Conservation (phyloP, 768 basidiomycete genomes). For the Kondoa subrosea region DNA sequence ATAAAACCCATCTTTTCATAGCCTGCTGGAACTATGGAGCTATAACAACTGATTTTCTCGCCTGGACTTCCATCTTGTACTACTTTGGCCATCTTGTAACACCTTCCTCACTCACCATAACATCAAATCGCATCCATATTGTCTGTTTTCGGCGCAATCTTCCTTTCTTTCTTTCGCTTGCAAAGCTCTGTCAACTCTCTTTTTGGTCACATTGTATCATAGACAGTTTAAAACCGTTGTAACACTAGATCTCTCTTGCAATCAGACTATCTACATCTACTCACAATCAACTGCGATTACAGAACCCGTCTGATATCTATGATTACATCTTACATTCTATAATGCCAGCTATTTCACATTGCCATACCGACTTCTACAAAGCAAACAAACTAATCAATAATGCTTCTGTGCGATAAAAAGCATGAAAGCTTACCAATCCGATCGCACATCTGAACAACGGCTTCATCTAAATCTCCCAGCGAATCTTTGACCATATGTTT, state of each 20-base stretch:
- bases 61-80: not conserved
- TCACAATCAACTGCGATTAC: too few relatives aligned
- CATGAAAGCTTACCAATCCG: not conserved
- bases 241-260: too few relatives aligned
- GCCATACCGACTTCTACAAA: not conserved
- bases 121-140: too few relatives aligned
- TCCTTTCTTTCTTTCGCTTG: too few relatives aligned
- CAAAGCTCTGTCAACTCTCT: too few relatives aligned
- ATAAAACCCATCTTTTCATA: conserved; percentile 13
- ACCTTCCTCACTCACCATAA: not conserved
- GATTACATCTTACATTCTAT: not conserved
- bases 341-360: not conserved
- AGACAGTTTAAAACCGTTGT: too few relatives aligned
- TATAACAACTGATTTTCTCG: conserved; percentile 2
- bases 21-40: conserved; percentile 24
- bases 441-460: not conserved
- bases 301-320: too few relatives aligned
- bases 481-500: not conserved
- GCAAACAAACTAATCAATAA: not conserved
- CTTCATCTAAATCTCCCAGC: not conserved
- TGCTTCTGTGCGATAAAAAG: not conserved
- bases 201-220: too few relatives aligned
- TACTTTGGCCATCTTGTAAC: not conserved
- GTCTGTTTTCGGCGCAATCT: too few relatives aligned
- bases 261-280: too few relatives aligned